Base-by-base conservation (phyloP, 2,329 filamentous ascomycete genomes). In the Aspergillus tamarii region DNA sequence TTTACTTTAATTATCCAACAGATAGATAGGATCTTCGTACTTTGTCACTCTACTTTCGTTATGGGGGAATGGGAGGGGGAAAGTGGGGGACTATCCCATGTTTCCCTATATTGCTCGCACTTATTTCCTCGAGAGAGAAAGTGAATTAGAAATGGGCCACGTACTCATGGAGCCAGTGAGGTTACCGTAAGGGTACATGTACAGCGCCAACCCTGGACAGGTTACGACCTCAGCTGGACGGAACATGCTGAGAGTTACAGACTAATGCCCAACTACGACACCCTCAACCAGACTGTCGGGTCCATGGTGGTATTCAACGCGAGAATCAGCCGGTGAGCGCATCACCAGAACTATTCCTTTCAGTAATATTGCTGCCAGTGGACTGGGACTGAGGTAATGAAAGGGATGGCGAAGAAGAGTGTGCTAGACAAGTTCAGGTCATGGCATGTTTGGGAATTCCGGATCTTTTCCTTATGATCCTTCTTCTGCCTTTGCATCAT, bases 231-330 rank as follows among this genome's bases (percentile, higher is more conserved):
- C 63, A 63, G 60, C 57, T 62, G 61, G 58, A 64, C 55, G 63
- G 63, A 55, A 53, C 43, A 30, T 43, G 64, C 66, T 64, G 48
- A 64, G 64, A 53, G 60, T 62, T 69, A 55, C 59, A 59, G 54
- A 64, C 69, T 71, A 71, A 71, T 70, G 69, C 69, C 63, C 57
- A 60, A 67, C 65, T 67, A 71, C 70, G 64, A 71, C 69, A 68
- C 64, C 52, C 62, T 70, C 67, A 62, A 32, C 69, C 69, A 71
- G 65, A 71, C 62, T 70, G 68, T 70, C 69, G 69, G 69, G 68
- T 66, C 69, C 64, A 60, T 64, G 63, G 66, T 64, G 57, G 65
- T 67, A 66, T 68, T 64, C 54, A 39, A 43, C 61, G 57, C 63
- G 68, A 61, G 64, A 63, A 58, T 65, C 64, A 59, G 57, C 34